Conservation (phyloP, 1,139 yeast species). For the Blastobotrys aristatus region DNA sequence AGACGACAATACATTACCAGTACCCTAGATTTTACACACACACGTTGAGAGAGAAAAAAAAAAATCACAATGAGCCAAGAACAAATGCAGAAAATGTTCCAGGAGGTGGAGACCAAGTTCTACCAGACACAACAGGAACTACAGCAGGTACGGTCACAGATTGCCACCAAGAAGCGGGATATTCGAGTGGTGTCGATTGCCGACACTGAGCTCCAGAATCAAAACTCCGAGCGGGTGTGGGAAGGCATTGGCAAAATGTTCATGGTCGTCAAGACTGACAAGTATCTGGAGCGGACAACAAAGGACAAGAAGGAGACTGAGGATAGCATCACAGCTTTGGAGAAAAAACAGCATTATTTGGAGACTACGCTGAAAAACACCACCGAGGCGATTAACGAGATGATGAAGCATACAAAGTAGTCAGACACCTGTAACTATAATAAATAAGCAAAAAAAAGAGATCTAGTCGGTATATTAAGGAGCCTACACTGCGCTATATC, state of each 20-base stretch:
- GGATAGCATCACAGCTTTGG: slow-evolving; percentile 57
- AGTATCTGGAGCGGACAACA: slow-evolving; percentile 47
- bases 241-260: slow-evolving; percentile 76
- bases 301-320: slow-evolving; percentile 50
- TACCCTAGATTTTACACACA: too few relatives aligned
- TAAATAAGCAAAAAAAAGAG: background rate
- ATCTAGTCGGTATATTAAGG: background rate
- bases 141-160: slow-evolving; percentile 55
- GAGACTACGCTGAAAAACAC: slow-evolving; percentile 77
- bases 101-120: slow-evolving; percentile 24
- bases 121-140: slow-evolving; percentile 47
- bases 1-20: too few relatives aligned
- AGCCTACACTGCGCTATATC: slow-evolving; percentile 82
- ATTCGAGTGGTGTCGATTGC: slow-evolving; percentile 55
- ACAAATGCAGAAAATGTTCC: slow-evolving; percentile 16
- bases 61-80: slow-evolving; percentile 5
- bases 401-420: slow-evolving; percentile 15
- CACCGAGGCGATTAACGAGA: slow-evolving; percentile 53
- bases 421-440: too few relatives aligned
- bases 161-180: slow-evolving; percentile 53
- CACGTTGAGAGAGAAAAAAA: too few relatives aligned
- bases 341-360: slow-evolving; percentile 65
- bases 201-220: slow-evolving; percentile 47
- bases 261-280: slow-evolving; percentile 36
- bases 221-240: slow-evolving; percentile 53